phyloP scores from a whole-genome alignment of 148 eudicot species.

The Diospyros lotus region DNA sequence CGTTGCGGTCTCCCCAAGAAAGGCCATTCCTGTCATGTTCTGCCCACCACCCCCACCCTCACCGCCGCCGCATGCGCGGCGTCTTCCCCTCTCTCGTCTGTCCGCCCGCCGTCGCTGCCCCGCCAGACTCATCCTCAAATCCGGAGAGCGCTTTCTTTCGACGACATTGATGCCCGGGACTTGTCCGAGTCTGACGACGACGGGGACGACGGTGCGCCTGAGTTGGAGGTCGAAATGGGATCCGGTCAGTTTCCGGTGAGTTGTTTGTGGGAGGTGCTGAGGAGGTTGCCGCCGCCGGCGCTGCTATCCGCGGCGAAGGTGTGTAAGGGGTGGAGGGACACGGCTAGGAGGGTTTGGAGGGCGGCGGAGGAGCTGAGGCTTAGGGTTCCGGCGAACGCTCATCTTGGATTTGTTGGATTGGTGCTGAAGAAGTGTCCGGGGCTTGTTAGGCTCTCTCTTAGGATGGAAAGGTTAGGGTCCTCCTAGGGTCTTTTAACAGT shows the following conservation, averaged over 20 bases:
- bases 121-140: conserved; percentile 19
- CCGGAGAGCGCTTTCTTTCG: conserved; percentile 69
- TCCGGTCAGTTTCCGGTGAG: conserved; percentile 37
- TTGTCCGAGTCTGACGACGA: conserved; percentile 20
- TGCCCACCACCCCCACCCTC: conserved; percentile 20
- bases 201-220: conserved; percentile 10
- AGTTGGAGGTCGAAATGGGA: conserved; percentile 20
- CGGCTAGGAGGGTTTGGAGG: conserved; percentile 53
- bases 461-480: conserved; percentile 69
- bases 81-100: conserved; percentile 8
- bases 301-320: conserved; percentile 71
- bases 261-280: conserved; percentile 72
- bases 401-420: conserved; percentile 57
- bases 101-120: conserved; percentile 10
- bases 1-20: conserved; percentile 79
- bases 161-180: conserved; percentile 39
- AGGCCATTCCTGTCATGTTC: conserved; percentile 60
- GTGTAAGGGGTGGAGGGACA: conserved; percentile 80
- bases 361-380: conserved; percentile 73
- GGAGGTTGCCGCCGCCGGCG: conserved; percentile 60
- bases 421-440: conserved; percentile 67
- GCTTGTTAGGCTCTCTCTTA: conserved; percentile 61
- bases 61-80: conserved; percentile 16
- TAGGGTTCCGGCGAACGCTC: conserved; percentile 63
- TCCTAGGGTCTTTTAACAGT: background rate